Evolutionary conservation across 2,329 filamentous ascomycete species (phyloP), one percentile per base, ranked within the genome.

Genomic region (Penicillium sp.): DNA sequence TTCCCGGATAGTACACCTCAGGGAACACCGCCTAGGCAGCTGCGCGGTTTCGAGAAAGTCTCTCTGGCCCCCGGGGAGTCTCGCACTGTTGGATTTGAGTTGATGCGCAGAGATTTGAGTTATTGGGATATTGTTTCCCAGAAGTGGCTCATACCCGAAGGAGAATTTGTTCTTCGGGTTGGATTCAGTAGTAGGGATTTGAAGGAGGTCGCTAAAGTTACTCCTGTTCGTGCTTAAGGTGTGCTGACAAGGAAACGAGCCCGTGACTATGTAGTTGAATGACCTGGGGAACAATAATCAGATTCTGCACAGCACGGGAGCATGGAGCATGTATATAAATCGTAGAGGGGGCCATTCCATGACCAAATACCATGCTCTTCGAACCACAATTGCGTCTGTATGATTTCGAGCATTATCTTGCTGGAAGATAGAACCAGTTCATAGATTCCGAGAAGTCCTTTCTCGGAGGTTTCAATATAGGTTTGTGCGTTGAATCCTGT

Each of bases 41-140:
- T 88, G 10, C 78, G 86, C 17, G 85, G 86, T 3, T 89, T 88
- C 61, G 78, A 79, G 58, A 88, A 88, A 74, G 73, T 85, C 6
- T 67, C 68, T 16, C 28, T 68, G 4, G 37, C 40, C 11, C 26
- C 57, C 0, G 63, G 62, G 1, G 44, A 79, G 51, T 78, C 71
- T 3, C 70, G 75, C 35, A 79, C 71, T 1, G 78, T 84, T 3
- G 75, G 69, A 0, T 82, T 89, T 61, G 72, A 76, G 14, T 67
- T 89, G 31, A 80, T 78, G 35, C 77, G 83, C 38, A 80, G 83
- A 48, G 87, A 89, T 67, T 59, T 89, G 37, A 86, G 84, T 62
- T 81, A 86, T 54, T 89, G 86, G 86, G 82, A 88, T 67, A 73
- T 79, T 0, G 70, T 72, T 0, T 62, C 69, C 37, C 84, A 88